Conservation (phyloP, 2,329 filamentous ascomycete genomes). For the Alternaria brassicae region DNA sequence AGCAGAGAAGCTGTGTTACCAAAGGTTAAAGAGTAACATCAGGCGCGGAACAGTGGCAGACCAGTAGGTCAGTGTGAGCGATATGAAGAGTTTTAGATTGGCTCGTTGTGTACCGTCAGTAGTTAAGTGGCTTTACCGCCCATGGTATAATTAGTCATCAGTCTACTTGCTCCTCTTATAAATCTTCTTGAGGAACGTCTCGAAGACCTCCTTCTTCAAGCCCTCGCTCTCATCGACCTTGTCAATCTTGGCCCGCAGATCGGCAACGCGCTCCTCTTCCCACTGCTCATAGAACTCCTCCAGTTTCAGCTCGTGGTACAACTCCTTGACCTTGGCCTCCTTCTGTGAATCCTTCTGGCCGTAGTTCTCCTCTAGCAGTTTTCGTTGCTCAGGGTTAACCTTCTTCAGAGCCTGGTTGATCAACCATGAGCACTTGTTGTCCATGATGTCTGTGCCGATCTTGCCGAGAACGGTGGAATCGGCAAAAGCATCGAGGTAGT, state of each 20-base stretch:
- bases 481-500: conserved; percentile 98
- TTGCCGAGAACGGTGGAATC: conserved; percentile 93
- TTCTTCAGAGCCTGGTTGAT: conserved; percentile 90
- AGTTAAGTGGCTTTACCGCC: background rate
- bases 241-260: conserved; percentile 77
- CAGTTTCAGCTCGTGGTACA: conserved; percentile 86
- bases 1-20: background rate
- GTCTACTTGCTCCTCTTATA: conserved; percentile 94
- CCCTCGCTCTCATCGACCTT: conserved; percentile 85
- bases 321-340: conserved; percentile 85
- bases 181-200: conserved; percentile 92
- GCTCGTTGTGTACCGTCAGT: background rate
- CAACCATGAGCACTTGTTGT: conserved; percentile 99
- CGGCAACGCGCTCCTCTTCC: conserved; percentile 84
- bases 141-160: background rate
- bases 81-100: background rate
- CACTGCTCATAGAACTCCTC: conserved; percentile 85
- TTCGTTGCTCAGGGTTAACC: conserved; percentile 82
- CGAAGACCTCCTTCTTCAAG: conserved; percentile 88
- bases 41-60: background rate
- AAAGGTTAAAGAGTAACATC: background rate
- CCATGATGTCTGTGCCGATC: conserved; percentile 97
- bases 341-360: conserved; percentile 85
- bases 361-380: conserved; percentile 90
- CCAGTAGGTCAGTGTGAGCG: background rate